phyloP scores from a whole-genome alignment of 2,329 filamentous ascomycete species.

The Aspergillus sp. region DNA sequence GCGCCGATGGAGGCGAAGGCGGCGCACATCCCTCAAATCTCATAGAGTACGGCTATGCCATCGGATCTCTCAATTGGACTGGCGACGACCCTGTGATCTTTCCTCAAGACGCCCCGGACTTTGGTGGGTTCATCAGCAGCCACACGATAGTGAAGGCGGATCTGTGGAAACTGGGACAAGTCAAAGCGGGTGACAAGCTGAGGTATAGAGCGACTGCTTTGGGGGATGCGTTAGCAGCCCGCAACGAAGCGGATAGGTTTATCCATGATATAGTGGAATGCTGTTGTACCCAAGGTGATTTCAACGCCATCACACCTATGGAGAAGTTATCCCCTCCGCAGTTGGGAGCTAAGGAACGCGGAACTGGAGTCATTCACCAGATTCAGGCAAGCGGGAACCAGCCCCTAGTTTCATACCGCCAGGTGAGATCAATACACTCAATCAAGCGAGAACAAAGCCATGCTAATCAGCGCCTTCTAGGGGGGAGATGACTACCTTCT shows the following conservation, averaged over 20 bases:
- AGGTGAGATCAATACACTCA: constrained; percentile 21
- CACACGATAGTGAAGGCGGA: constrained; percentile 57
- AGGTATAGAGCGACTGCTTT: constrained; percentile 51
- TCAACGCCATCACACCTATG: constrained; percentile 32
- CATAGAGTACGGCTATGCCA: constrained; percentile 59
- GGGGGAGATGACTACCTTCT: constrained; percentile 53
- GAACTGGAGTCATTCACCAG: constrained; percentile 32
- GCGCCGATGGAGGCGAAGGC: constrained; percentile 60
- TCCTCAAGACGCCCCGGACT: constrained; percentile 57
- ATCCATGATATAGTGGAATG: constrained; percentile 43
- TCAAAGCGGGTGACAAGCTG: constrained; percentile 58
- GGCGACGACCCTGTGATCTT: constrained; percentile 62
- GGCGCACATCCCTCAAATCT: constrained; percentile 61
- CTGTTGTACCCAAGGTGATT: constrained; percentile 30
- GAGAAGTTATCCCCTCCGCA: constrained; percentile 21
- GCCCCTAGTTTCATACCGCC: constrained; percentile 41
- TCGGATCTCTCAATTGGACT: constrained; percentile 60
- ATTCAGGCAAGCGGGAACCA: constrained; percentile 34
- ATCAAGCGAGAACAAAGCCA: background rate
- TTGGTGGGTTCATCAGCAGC: constrained; percentile 59
- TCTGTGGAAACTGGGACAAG: constrained; percentile 61
- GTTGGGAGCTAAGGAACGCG: constrained; percentile 18
- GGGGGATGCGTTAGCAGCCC: constrained; percentile 49
- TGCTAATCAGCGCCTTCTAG: constrained; percentile 23
- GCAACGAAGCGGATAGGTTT: constrained; percentile 45